Evolutionary conservation across 2,329 filamentous ascomycete species (phyloP), one percentile per base, ranked within the genome.

Genomic region (Fusarium devonianum): DNA sequence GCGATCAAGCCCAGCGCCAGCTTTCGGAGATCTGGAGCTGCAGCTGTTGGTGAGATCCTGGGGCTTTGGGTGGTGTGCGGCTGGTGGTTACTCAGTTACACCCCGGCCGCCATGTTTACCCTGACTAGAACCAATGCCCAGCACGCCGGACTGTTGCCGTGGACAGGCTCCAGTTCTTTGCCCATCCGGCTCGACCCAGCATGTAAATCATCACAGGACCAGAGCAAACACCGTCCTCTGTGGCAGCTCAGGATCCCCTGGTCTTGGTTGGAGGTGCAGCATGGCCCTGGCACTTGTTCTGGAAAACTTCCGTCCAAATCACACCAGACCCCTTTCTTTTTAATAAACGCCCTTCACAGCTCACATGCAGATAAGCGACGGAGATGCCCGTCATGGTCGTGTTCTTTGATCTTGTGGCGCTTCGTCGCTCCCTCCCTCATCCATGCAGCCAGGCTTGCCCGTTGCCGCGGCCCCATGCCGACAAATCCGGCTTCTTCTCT

Each of bases 331-430:
- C 55, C 56, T 50, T 37, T 33, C 28, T 52, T 47, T 50, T 34
- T 36, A 23, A 52, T 36, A 34, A 38, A 51, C 54, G 36, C 39
- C 49, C 33, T 37, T 58, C 36, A n/a, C n/a, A n/a, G n/a, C n/a
- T n/a, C n/a, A 40, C 43, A 51, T 60, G 61, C 53, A 64, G 61
- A 62, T 64, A 64, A 64, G 61, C 61, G 61, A 64, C 56, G 56
- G 58, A 62, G 61, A 64, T 64, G 58, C 44, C 59, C 57, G 57
- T 34, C 36, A 38, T 61, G 48, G 49, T 51, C 40, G 39, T 56
- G 54, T 53, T 37, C 43, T 37, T 51, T 43, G 47, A 53, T 26
- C 43, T 26, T 30, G 51, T 62, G 55, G 52, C 55, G 52, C 45
- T 25, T 35, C 33, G 43, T 50, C 36, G 19, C 44, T 44, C 41